Conservation (phyloP, 768 basidiomycete genomes). For the Gautieria morchelliformis region DNA sequence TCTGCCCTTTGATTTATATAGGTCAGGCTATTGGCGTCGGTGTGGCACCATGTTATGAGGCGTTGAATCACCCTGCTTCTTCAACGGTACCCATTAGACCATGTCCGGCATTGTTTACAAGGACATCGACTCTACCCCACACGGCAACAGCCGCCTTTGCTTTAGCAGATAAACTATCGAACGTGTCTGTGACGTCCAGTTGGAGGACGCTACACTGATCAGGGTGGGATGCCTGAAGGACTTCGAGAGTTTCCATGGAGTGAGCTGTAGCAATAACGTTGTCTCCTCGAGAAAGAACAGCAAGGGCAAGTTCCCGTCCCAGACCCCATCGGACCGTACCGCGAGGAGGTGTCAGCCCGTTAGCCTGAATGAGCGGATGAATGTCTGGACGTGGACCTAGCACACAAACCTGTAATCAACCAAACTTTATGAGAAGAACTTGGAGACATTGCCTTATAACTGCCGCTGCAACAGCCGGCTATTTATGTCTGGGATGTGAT, state of each 20-base stretch:
- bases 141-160: conserved; percentile 23
- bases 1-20: conserved; percentile 18
- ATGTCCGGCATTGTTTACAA: conserved; percentile 40
- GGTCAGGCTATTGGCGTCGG: neutral
- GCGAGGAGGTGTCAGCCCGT: neutral
- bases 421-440: neutral
- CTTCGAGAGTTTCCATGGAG: conserved; percentile 24
- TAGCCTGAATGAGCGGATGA: neutral
- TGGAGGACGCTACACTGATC: conserved; percentile 5
- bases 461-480: too few relatives aligned
- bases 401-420: conserved; percentile 4
- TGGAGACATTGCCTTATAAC: neutral
- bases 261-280: conserved; percentile 14
- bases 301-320: conserved; percentile 12
- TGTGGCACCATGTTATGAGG: neutral
- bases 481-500: too few relatives aligned
- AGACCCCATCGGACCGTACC: too few relatives aligned
- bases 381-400: neutral
- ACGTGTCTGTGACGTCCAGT: conserved; percentile 16
- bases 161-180: conserved; percentile 21
- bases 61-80: conserved; percentile 33
- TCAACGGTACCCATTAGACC: conserved; percentile 31
- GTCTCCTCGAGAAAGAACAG: conserved; percentile 12
- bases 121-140: conserved; percentile 27
- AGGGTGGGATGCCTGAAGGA: conserved; percentile 4